Base-by-base conservation (phyloP, 2,329 filamentous ascomycete species). In the Fusarium sp. region DNA sequence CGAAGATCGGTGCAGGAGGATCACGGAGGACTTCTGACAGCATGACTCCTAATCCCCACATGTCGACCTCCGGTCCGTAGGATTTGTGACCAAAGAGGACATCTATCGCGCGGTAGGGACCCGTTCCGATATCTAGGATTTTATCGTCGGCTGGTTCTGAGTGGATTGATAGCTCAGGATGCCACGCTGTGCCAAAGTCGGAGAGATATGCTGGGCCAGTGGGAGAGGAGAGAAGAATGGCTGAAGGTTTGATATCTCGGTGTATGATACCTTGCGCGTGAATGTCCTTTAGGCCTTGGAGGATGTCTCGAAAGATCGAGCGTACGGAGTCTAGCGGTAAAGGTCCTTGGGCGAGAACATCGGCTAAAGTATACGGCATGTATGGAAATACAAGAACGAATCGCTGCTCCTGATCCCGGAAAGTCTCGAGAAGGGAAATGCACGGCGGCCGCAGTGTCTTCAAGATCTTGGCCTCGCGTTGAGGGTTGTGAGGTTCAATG, bases 121-220 rank as follows among this genome's bases (percentile, higher is more conserved):
- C 95, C 2, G 95, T 98, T 37, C 96, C 96, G 27, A 99, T 92
- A 78, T 99, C 97, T 10, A 96, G 90, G 55, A 97, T 92, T 80
- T 98, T 98, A 57, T 84, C 75, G 56, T 88, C 78, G 3, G 88
- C 83, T 1, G 90, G 86, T 77, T 99, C 96, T 16, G 87, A 86
- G 5, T 82, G 80, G 23, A 83, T 80, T 7, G 88, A 85, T 62
- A 87, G 74, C 13, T 84, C 79, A 4, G 91, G 87, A 71, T 91
- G 89, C 94, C 94, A 98, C 11, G 94, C 89, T 41, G 96, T 97
- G 53, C 96, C 95, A 81, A 99, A 98, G 79, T 99, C 96, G 37
- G 93, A 89, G 4, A 99, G 85, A 72, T 90, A 92, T 5, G 92
- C 93, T 7, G 93, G 92, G 0, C 92, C 92, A 8, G 86, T 82